phyloP scores from a whole-genome alignment of 164 flowering plant genomes.

The Chimonanthus praecox region DNA sequence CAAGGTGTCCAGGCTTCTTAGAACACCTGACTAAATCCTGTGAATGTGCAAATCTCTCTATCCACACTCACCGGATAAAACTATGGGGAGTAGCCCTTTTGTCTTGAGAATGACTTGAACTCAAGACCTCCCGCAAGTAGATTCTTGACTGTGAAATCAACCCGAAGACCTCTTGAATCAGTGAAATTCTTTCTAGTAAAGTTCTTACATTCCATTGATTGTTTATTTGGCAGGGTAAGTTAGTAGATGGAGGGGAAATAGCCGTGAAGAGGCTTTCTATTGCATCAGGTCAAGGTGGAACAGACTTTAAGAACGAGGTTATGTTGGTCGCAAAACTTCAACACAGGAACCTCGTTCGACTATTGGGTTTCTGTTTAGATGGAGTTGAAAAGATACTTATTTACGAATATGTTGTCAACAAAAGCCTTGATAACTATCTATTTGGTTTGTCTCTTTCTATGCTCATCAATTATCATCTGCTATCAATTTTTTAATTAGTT shows the following conservation, averaged over 20 bases:
- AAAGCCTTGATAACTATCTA: constrained; percentile 4
- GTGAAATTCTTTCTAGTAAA: not conserved
- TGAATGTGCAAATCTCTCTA: no score
- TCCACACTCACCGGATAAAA: no score
- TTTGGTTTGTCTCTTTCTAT: not conserved
- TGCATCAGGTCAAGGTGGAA: constrained; percentile 5
- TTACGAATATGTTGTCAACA: constrained; percentile 10
- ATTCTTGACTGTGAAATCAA: no score
- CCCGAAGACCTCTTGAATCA: no score
- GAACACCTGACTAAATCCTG: no score
- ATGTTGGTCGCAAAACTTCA: constrained; percentile 3
- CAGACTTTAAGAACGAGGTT: constrained; percentile 10
- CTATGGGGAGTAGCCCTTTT: no score
- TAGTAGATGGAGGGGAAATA: constrained; percentile 2
- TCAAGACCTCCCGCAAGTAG: no score
- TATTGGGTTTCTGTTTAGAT: constrained; percentile 4
- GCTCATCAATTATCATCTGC: not conserved
- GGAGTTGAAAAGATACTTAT: constrained; percentile 8
- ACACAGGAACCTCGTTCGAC: constrained; percentile 5
- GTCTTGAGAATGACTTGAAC: no score
- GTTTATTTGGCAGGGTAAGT: not conserved
- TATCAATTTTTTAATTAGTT: no score
- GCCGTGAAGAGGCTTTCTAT: constrained; percentile 11
- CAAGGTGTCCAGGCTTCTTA: no score
- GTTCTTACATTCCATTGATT: not conserved